A percentile compares a stretch with the other conserved stretches of the same genome.
These are phyloP conservation scores for Pseudovirgaria hyperparasitica DNA, from an alignment of 2,329 filamentous ascomycete genomes.

Conservation along the genomic window DNA sequence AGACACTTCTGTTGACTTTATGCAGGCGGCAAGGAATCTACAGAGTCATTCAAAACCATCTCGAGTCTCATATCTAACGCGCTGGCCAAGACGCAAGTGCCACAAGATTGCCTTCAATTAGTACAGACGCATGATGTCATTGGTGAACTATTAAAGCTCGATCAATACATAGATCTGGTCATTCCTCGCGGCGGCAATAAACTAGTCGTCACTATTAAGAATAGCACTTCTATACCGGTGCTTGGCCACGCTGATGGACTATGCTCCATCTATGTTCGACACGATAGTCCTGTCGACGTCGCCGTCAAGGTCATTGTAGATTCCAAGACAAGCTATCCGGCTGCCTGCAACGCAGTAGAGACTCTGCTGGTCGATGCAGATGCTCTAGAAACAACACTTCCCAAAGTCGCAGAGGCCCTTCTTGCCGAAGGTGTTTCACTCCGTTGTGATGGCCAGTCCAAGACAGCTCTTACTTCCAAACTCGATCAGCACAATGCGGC, in stretches of 20 bases:
- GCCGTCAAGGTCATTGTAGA: constrained; percentile 71
- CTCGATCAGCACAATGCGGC: constrained; percentile 29
- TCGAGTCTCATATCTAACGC: constrained; percentile 72
- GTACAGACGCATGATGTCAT: constrained; percentile 89
- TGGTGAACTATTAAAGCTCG: constrained; percentile 71
- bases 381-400: constrained; percentile 54
- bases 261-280: constrained; percentile 75
- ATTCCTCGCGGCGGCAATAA: constrained; percentile 88
- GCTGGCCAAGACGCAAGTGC: constrained; percentile 59
- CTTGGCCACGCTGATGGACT: constrained; percentile 92
- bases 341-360: constrained; percentile 91
- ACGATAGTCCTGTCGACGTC: constrained; percentile 59
- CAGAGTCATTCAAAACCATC: constrained; percentile 87
- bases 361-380: constrained; percentile 73
- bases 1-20: background rate
- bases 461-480: constrained; percentile 44
- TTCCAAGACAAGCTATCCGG: constrained; percentile 87
- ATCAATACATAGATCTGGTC: constrained; percentile 83
- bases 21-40: constrained; percentile 84
- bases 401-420: constrained; percentile 60
- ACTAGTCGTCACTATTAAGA: constrained; percentile 79
- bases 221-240: constrained; percentile 84
- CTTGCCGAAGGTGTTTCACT: constrained; percentile 66
- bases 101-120: constrained; percentile 79
- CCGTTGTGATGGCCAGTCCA: constrained; percentile 62